Evolutionary conservation across 78 protist species (phyloP).

Genomic region (slime mould (Dictyostelium discoideum)): dicty_2.7 NC_007089.4:1723501-1724000

Average conservation of each 20-base stretch:
- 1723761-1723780: constrained; percentile 56
- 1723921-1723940: constrained; percentile 60
- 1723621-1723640: constrained; percentile 51
- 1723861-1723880: constrained; percentile 58
- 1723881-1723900: constrained; percentile 31
- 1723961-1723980: constrained; percentile 45
- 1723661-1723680: constrained; percentile 43
- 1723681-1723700: constrained; percentile 47
- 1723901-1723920: constrained; percentile 46
- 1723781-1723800: constrained; percentile 40
- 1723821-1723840: constrained; percentile 31
- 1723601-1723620: constrained; percentile 42
- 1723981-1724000: constrained; percentile 78
- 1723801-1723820: constrained; percentile 36
- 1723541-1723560: constrained; percentile 7
- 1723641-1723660: constrained; percentile 66
- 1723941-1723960: constrained; percentile 63
- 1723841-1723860: constrained; percentile 25
- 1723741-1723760: constrained; percentile 55
- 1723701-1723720: constrained; percentile 42
- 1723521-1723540: constrained; percentile 43
- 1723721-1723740: constrained; percentile 56
- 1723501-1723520: constrained; percentile 74
- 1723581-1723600: constrained; percentile 75
- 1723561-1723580: constrained; percentile 60